These are phyloP conservation scores for Capsicum baccatum DNA, from an alignment of 257 asterid genomes.

Conservation along the genomic window DNA sequence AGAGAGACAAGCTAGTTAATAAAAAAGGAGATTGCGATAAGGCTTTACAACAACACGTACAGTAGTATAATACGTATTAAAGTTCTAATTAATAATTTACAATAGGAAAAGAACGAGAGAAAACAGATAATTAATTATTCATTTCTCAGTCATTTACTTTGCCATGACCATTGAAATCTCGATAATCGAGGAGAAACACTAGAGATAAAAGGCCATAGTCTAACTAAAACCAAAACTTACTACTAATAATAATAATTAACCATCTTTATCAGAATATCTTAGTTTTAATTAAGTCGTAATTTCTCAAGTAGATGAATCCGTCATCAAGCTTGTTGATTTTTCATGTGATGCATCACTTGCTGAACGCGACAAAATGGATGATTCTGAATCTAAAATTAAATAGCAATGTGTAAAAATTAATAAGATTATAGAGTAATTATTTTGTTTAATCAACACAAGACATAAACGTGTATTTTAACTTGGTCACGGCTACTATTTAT, in stretches of 20 bases:
- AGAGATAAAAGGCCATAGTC: too few relatives aligned
- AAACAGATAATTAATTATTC: slow-evolving; percentile 55
- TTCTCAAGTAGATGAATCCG: slow-evolving; percentile 31
- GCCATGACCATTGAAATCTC: slow-evolving; percentile 35
- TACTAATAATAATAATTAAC: neutral
- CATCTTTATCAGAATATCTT: neutral
- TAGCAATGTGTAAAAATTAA: neutral
- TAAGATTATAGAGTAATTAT: neutral
- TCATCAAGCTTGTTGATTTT: slow-evolving; percentile 44
- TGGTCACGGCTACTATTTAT: too few relatives aligned
- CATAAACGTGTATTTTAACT: too few relatives aligned
- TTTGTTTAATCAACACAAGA: too few relatives aligned
- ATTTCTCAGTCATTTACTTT: slow-evolving; percentile 44
- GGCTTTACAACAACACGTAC: neutral
- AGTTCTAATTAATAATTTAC: slow-evolving; percentile 5
- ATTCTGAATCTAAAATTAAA: neutral
- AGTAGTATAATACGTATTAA: neutral
- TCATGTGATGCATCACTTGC: slow-evolving; percentile 71
- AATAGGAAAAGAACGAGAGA: slow-evolving; percentile 34
- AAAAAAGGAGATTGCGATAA: neutral
- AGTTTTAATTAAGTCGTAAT: slow-evolving; percentile 28
- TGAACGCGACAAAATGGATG: slow-evolving; percentile 56
- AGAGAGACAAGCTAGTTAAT: neutral
- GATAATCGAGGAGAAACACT: slow-evolving; percentile 33
- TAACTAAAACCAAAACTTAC: neutral